Conservation (phyloP, 2,329 filamentous ascomycete species). For the Metarhizium brunneum region DNA sequence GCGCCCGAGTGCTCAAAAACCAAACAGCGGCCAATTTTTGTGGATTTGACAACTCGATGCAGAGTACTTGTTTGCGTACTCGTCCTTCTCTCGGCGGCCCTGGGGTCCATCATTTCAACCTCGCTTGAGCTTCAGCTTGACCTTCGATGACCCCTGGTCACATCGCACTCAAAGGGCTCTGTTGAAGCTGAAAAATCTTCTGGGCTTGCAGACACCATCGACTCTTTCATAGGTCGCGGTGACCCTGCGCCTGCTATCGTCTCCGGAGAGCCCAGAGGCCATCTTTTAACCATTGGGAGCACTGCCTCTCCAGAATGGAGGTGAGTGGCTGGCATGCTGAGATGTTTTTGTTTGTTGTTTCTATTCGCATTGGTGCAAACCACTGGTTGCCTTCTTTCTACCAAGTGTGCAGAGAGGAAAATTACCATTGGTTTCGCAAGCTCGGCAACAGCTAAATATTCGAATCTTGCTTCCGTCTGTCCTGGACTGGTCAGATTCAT, state of each 20-base stretch:
- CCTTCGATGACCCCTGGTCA: background rate
- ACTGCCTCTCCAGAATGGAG: conserved; percentile 5
- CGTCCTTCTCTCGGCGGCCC: background rate
- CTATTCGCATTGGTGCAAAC: background rate
- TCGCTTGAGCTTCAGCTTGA: background rate
- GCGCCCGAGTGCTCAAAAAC: background rate
- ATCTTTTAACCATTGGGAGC: background rate
- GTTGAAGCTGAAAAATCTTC: no score
- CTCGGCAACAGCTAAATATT: background rate
- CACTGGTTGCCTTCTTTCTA: background rate
- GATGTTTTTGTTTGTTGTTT: background rate
- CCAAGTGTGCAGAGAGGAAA: background rate
- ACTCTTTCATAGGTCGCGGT: background rate
- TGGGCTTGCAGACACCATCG: no score
- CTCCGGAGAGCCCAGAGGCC: no score
- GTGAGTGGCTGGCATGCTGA: conserved; percentile 5
- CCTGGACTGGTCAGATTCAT: background rate
- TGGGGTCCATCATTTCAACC: background rate
- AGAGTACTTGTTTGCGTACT: background rate
- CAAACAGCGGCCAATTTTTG: background rate
- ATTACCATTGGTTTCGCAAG: background rate
- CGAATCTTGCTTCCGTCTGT: background rate
- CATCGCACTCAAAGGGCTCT: background rate
- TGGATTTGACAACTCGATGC: background rate
- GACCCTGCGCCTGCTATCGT: background rate